Evolutionary conservation across 768 basidiomycete species (phyloP), one percentile per base, ranked within the genome.

Genomic region (Kwoniella pini): DNA sequence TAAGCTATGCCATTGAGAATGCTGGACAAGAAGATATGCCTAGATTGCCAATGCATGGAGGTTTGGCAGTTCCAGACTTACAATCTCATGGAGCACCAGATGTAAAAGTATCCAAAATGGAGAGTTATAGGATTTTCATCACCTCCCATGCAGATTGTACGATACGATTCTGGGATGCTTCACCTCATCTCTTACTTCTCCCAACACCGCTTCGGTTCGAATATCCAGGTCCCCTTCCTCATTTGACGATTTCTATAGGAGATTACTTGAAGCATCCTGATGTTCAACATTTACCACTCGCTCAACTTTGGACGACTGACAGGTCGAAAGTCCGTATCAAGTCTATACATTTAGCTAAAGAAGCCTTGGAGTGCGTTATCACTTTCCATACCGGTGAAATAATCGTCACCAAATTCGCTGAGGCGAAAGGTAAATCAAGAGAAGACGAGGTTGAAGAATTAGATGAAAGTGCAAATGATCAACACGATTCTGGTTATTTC

Each of bases 131-230:
- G 21, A 75, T 93, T 4, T 77, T 89, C 19, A 75, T 88, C 2
- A 88, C 87, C 0, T 81, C 80, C 54, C 85, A 89, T 69, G 78
- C 79, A 10, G 86, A 91, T 72, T 80, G 86, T 19, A 83, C 82
- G 4, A 78, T 93, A 48, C 84, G 83, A 55, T 88, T 93, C 75
- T 85, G 85, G 65, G 91, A 95, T 74, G 76, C 87, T 40, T 90
- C 89, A 54, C 82, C 85, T 3, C 86, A 88, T 56, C 57, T 78
- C 27, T 81, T 91, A 1, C 79, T 90, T 2, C 79, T 84, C 5
- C 80, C 82, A 3, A 80, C 81, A 10, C 84, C 87, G 3, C 74
- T 90, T 1, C 78, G 82, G 24, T 80, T 82, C 54, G 82, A 85
- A 57, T 92, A 85, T 68, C 91, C 91, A 0, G 81, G 82, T n/a